phyloP scores from a whole-genome alignment of 345 rosid genomes.

The Salix caprea region DNA sequence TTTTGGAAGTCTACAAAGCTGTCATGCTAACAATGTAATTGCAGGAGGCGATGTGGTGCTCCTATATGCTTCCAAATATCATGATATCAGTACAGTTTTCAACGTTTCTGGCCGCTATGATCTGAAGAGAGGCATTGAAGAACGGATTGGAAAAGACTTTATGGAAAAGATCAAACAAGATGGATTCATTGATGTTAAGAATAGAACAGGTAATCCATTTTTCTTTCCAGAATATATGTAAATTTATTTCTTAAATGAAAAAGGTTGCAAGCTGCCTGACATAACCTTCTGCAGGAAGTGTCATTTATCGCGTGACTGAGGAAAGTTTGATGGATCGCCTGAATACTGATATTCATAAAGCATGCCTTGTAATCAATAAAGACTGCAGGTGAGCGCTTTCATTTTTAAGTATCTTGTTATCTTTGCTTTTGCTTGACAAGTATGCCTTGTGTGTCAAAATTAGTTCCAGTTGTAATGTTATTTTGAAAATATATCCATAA shows the following conservation, averaged over 20 bases:
- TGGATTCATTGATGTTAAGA: slow-evolving; percentile 22
- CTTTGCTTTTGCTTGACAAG: neutral
- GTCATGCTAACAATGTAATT: neutral
- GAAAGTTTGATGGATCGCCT: slow-evolving; percentile 27
- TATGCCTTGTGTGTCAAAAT: too few relatives aligned
- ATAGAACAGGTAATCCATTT: slow-evolving; percentile 12
- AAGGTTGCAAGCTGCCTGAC: neutral
- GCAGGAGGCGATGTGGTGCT: slow-evolving; percentile 25
- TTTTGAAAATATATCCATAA: too few relatives aligned
- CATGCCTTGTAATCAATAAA: slow-evolving; percentile 17
- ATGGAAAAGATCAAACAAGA: slow-evolving; percentile 25
- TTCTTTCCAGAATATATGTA: neutral
- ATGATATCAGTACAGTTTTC: slow-evolving; percentile 18
- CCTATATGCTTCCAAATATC: slow-evolving; percentile 32
- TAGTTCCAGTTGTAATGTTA: too few relatives aligned
- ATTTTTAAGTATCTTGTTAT: neutral
- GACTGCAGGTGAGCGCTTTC: slow-evolving; percentile 23
- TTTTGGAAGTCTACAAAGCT: neutral
- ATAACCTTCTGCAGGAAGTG: slow-evolving; percentile 9
- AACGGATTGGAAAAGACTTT: slow-evolving; percentile 18
- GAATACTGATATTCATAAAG: slow-evolving; percentile 25
- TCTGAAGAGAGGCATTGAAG: slow-evolving; percentile 21
- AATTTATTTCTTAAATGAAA: neutral
- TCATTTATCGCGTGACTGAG: slow-evolving; percentile 13
- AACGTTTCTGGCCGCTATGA: slow-evolving; percentile 36